phyloP scores from a whole-genome alignment of 768 basidiomycete species.

The Russula sp. region DNA sequence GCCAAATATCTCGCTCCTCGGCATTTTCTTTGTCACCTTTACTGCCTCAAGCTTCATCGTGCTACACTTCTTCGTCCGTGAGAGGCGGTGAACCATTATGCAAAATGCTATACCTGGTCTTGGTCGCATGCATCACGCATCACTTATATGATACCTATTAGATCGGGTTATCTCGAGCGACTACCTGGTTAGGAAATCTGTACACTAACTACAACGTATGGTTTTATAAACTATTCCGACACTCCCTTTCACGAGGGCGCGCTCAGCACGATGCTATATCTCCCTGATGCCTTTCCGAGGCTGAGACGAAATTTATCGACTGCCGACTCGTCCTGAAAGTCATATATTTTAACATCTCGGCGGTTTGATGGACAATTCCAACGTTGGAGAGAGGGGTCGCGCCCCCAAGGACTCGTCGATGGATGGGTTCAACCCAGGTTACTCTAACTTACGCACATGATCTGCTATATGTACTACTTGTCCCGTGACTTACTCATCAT shows the following conservation, averaged over 20 bases:
- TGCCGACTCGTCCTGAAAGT: background rate
- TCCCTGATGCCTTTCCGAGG: background rate
- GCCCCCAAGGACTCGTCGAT: no score
- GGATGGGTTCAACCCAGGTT: no score
- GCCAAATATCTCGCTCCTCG: slow-evolving; percentile 86
- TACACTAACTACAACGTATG: slow-evolving; percentile 4
- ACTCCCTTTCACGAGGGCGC: background rate
- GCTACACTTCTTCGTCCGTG: slow-evolving; percentile 86
- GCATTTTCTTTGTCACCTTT: slow-evolving; percentile 80
- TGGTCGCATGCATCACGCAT: background rate
- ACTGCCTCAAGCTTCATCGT: slow-evolving; percentile 71
- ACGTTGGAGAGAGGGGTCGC: no score
- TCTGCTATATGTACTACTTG: no score
- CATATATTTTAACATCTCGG: background rate
- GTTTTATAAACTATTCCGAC: background rate
- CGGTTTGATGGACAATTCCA: background rate
- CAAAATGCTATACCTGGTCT: slow-evolving; percentile 5
- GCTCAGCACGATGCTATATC: background rate
- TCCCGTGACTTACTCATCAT: no score
- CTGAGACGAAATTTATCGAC: background rate
- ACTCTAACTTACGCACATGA: no score
- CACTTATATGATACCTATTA: slow-evolving; percentile 6
- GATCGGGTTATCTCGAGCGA: slow-evolving; percentile 7
- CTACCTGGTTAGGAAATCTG: background rate
- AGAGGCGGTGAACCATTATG: slow-evolving; percentile 42